Conservation (phyloP, 2,329 filamentous ascomycete genomes). For the Penicillium sp. region DNA sequence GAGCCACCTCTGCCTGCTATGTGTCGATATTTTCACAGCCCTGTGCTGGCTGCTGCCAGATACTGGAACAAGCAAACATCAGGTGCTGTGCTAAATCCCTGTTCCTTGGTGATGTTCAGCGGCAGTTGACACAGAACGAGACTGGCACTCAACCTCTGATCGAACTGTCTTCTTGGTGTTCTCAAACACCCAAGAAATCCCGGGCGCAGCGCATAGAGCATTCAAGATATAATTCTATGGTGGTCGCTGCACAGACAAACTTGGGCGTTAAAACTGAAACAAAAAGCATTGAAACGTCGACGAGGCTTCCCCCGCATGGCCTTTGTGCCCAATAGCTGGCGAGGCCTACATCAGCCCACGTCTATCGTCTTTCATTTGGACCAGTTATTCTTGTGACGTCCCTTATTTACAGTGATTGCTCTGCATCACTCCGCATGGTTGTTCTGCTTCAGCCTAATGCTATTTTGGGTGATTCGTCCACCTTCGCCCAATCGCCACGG, state of each 20-base stretch:
- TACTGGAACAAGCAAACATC: too few relatives aligned
- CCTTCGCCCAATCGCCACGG: conserved; percentile 24
- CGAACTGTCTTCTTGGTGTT: background rate
- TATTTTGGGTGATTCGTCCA: conserved; percentile 24
- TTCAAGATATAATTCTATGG: background rate
- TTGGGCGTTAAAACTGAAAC: conserved; percentile 2
- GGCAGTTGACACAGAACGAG: conserved; percentile 9
- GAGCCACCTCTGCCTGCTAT: background rate
- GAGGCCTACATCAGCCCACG: conserved; percentile 1
- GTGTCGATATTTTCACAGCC: background rate
- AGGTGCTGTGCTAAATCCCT: too few relatives aligned
- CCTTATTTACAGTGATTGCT: conserved; percentile 15
- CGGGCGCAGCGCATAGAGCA: background rate
- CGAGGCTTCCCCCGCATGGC: conserved; percentile 8
- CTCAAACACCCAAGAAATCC: conserved; percentile 3
- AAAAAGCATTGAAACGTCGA: conserved; percentile 4
- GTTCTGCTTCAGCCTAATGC: conserved; percentile 21
- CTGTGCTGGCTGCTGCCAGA: background rate
- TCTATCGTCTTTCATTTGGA: background rate
- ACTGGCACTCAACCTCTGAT: conserved; percentile 8
- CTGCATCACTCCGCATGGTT: conserved; percentile 11
- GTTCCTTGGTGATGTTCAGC: background rate
- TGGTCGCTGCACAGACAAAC: background rate
- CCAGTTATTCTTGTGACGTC: conserved; percentile 9
- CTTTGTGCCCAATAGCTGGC: conserved; percentile 19